phyloP scores from a whole-genome alignment of 2,329 filamentous ascomycete species.

The Claviceps pazoutovae region DNA sequence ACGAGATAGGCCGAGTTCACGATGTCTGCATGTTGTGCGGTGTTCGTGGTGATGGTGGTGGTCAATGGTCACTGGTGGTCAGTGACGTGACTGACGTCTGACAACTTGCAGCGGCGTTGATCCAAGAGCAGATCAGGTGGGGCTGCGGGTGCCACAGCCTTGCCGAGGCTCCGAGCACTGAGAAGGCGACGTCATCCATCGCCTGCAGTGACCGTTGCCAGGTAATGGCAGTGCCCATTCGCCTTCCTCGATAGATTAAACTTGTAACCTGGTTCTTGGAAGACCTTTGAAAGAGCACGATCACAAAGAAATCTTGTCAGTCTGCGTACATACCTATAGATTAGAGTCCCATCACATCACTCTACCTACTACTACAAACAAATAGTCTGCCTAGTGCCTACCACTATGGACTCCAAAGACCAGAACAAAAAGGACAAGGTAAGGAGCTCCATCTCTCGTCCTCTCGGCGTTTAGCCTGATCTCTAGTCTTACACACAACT shows the following conservation, averaged over 20 bases:
- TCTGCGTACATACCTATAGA: too few relatives aligned
- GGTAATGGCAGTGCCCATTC: too few relatives aligned
- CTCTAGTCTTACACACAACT: neutral
- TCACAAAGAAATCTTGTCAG: neutral
- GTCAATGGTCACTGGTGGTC: too few relatives aligned
- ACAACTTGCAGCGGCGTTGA: too few relatives aligned
- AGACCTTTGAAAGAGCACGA: neutral
- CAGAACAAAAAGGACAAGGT: slow-evolving; percentile 9
- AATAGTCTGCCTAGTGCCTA: too few relatives aligned
- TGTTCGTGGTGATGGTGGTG: neutral
- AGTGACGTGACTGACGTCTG: neutral
- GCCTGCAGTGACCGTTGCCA: neutral
- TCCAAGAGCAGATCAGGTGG: too few relatives aligned
- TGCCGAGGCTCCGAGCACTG: neutral
- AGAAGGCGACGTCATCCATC: neutral
- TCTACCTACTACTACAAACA: too few relatives aligned
- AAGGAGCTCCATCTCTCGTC: neutral
- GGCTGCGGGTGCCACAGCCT: too few relatives aligned
- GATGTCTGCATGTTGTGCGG: neutral
- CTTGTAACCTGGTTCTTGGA: too few relatives aligned
- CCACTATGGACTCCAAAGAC: slow-evolving; percentile 11
- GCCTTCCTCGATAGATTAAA: neutral
- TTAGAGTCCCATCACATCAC: neutral
- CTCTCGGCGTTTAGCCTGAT: neutral
- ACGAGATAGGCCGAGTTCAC: neutral